Base-by-base conservation (phyloP, 208 protist genomes). In the Eutreptiella sp. region DNA sequence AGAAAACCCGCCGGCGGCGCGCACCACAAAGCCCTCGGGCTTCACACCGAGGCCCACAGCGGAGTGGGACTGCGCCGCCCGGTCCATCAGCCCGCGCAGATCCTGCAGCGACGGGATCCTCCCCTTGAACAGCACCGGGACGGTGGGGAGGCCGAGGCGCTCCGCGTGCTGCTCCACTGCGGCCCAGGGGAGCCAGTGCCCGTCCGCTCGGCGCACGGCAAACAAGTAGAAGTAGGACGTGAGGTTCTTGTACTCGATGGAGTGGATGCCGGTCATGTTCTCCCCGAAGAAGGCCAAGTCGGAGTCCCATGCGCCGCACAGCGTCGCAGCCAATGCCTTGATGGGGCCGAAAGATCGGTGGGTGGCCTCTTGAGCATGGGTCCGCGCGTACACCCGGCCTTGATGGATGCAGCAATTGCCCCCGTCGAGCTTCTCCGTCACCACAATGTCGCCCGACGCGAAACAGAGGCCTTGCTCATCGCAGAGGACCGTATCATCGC, bases 401-500 rank as follows among this genome's bases (percentile, higher is more conserved):
- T 53, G 21, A 31, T 21, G 31, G 4, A 68, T 19, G 46, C 60
- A 66, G 60, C 62, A 68, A 46, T 68, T 68, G 9, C 62, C 62
- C 21, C 62, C 62, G 46, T 68, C 62, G 29, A 68, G 4, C 21
- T 68, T 68, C 46, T 68, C 62, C 16, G 62, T 68, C 0, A 68
- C 64, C 11, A 68, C 23, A 1, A 47, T 33, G 24, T 54, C 62
- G 7, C n/a, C 33, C 19, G 16, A 14, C 2, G 33, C 4, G 31
- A 68, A 61, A 3, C 45, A 36, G 29, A 3, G 24, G 11, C 38
- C 41, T 16, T 39, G 29, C 4, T 21, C 1, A 9, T 60, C 9
- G 14, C 31, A n/a, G 0, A 41, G 4, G 21, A 36, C 26, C 19
- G 53, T 46, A 28, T 68, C 62, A 7, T 68, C 62, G 26, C 21